Conservation (phyloP, 345 rosid species). For the Trapa bicornis region DNA sequence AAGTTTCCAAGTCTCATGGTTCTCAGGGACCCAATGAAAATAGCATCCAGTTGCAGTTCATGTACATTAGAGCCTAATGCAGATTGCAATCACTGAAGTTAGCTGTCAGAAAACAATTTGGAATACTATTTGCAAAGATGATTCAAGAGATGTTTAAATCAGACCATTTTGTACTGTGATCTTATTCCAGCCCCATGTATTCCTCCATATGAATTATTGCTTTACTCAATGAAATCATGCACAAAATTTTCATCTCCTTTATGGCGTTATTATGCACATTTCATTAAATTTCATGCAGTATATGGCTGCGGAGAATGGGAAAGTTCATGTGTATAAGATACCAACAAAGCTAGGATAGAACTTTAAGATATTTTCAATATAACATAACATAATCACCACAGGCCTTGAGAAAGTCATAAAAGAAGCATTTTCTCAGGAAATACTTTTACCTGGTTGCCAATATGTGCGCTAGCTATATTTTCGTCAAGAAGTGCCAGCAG, state of each 20-base stretch:
- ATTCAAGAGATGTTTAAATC: not conserved
- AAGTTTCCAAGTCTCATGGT: not conserved
- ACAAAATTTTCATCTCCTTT: not conserved
- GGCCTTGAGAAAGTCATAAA: not conserved
- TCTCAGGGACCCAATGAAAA: not conserved
- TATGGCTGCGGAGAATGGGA: not conserved
- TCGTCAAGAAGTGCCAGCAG: slow-evolving; percentile 82
- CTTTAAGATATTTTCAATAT: not conserved
- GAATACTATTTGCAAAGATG: too few species aligned
- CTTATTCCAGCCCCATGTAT: not conserved
- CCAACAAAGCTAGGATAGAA: not conserved
- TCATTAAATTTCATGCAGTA: not conserved
- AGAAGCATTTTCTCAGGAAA: not conserved
- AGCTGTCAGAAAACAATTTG: not conserved
- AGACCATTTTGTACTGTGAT: not conserved
- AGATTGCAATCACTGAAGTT: not conserved
- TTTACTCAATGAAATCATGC: not conserved
- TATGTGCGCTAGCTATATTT: slow-evolving; percentile 75
- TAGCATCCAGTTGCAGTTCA: not conserved
- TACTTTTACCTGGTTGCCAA: slow-evolving; percentile 48
- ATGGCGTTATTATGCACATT: not conserved
- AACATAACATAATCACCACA: not conserved
- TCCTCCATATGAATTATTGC: not conserved
- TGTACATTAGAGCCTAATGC: not conserved
- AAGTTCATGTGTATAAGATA: not conserved